Conservation (phyloP, 805 yeast species). For the Ogataea nitratoaversa region DNA sequence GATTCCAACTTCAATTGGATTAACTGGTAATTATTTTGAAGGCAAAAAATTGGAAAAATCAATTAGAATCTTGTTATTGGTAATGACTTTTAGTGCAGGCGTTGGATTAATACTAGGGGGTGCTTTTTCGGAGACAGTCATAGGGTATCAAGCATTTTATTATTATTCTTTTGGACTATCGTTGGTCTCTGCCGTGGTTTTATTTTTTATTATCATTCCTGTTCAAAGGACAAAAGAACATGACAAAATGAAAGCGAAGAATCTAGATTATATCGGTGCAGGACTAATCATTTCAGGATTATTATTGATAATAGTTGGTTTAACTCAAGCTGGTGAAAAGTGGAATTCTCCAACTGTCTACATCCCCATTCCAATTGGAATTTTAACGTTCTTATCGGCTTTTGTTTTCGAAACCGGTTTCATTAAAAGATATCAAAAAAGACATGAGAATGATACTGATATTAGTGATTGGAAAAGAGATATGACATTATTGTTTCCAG, state of each 20-base stretch:
- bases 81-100: slow-evolving; percentile 28
- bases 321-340: slow-evolving; percentile 41
- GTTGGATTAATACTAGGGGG: slow-evolving; percentile 42
- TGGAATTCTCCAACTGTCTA: slow-evolving; percentile 40
- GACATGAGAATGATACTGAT: not conserved
- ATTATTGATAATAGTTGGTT: slow-evolving; percentile 37
- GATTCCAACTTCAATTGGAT: slow-evolving; percentile 30
- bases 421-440: slow-evolving; percentile 11
- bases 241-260: slow-evolving; percentile 13
- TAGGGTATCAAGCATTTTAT: slow-evolving; percentile 38
- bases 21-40: slow-evolving; percentile 21
- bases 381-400: slow-evolving; percentile 25
- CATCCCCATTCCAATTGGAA: slow-evolving; percentile 38
- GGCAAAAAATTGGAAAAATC: slow-evolving; percentile 14
- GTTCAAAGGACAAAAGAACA: slow-evolving; percentile 27
- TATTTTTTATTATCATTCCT: slow-evolving; percentile 25
- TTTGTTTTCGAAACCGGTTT: slow-evolving; percentile 30
- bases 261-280: slow-evolving; percentile 36
- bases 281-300: slow-evolving; percentile 31
- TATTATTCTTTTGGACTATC: slow-evolving; percentile 34
- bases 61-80: slow-evolving; percentile 13
- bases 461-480: slow-evolving; percentile 13
- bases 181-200: slow-evolving; percentile 15
- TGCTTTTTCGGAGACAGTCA: slow-evolving; percentile 33
- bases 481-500: slow-evolving; percentile 20